Conservation (phyloP, 352 stramenopile species). For the Saprolegnia diclina region DNA sequence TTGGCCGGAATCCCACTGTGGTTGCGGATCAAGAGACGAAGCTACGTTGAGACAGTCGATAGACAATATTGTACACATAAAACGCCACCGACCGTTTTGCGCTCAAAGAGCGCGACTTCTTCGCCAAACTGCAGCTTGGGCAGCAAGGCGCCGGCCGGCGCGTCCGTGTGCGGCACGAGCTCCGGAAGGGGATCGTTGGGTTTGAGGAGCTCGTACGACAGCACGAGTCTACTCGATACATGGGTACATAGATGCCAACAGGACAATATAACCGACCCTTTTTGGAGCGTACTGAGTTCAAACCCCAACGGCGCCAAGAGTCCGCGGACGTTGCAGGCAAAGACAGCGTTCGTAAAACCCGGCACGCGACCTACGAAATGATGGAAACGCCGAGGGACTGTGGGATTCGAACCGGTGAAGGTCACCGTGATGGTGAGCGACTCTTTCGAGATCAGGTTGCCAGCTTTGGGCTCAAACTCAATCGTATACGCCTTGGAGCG, state of each 20-base stretch:
- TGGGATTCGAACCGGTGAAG: slow-evolving; percentile 41
- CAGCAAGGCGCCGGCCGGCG: slow-evolving; percentile 29
- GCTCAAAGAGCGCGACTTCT: slow-evolving; percentile 49
- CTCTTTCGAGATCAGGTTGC: slow-evolving; percentile 57
- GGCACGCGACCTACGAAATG: slow-evolving; percentile 29
- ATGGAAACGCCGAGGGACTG: not conserved
- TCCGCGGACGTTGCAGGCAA: slow-evolving; percentile 60
- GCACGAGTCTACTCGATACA: slow-evolving; percentile 35
- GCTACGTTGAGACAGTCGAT: not conserved
- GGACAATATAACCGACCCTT: slow-evolving; percentile 32
- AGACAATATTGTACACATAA: not conserved
- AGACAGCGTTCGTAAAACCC: slow-evolving; percentile 46
- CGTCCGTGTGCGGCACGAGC: slow-evolving; percentile 46
- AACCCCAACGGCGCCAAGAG: slow-evolving; percentile 53
- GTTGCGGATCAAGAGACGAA: slow-evolving; percentile 63
- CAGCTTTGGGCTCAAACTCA: slow-evolving; percentile 40
- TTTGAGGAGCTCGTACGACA: slow-evolving; percentile 63
- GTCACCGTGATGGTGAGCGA: slow-evolving; percentile 40
- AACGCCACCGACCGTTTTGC: slow-evolving; percentile 28
- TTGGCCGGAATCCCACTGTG: slow-evolving; percentile 67
- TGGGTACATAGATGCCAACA: not conserved
- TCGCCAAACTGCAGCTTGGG: slow-evolving; percentile 66
- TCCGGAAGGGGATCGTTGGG: slow-evolving; percentile 31
- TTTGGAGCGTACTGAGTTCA: slow-evolving; percentile 58
- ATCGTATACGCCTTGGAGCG: slow-evolving; percentile 44